Evolutionary conservation across 192 early-diverging fungal genomes (phyloP), one percentile per base, ranked within the genome.

Genomic region (Dissophora ornata): DNA sequence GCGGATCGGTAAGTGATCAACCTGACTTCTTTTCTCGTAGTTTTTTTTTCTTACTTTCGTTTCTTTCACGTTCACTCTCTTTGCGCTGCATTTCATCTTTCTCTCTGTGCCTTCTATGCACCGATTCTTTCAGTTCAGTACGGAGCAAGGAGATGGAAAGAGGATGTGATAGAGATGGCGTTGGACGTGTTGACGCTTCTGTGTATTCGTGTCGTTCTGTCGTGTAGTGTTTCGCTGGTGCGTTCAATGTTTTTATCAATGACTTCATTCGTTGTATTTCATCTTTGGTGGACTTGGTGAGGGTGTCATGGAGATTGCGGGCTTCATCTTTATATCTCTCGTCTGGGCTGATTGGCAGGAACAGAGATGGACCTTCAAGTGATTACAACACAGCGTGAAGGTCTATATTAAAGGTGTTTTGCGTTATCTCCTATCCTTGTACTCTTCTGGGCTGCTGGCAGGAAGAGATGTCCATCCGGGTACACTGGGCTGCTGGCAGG

Each of bases 381-480:
- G 47, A 24, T 49, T 22, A 21, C 6, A 49, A 49, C 22, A 49
- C 47, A 49, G 47, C 6, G 22, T 49, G 47, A 49, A 18, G 47
- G 47, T 49, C 21, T 22, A 49, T 53, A 19, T 5, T 32, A 32
- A 53, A 53, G 51, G 10, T 53, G 51, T 29, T 53, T 49, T 42
- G 22, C 51, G 8, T 49, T 47, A 29, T 67, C 54, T 67, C 54
- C 54, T 57, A 67, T 63, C 61, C 61, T 63, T 42, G 29, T 38
- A 57, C 54, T 57, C 53, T 57, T 57, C 54, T 57, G 45, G 64
- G 53, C 64, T 49, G 38, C 22, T 40, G 26, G 64, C 64, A 55
- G 64, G 54, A 57, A 65, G 62, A 65, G 50, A 46, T 65, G 52
- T 65, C 52, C 62, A 52, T 53, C 49, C n/a, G 62, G 51, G 62